Evolutionary conservation across 805 yeast genomes (phyloP).

Genomic region (Hanseniaspora hatyaiensis): DNA sequence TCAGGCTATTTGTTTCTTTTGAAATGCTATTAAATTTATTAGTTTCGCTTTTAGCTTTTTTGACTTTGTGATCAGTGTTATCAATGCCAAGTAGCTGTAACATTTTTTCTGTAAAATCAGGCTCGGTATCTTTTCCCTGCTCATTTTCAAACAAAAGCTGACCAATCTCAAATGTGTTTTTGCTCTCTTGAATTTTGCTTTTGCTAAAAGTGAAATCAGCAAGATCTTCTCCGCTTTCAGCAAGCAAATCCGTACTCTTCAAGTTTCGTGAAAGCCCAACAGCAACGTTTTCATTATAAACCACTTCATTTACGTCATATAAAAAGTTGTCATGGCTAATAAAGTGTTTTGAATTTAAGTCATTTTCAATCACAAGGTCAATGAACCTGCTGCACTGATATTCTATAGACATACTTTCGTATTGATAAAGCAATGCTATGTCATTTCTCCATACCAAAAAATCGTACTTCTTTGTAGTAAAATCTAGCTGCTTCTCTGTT

Average conservation of each 20-base stretch:
- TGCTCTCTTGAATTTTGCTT: not conserved
- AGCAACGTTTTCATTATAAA: not conserved
- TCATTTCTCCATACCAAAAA: conserved; percentile 17
- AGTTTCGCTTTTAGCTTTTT: not conserved
- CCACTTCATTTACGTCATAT: conserved; percentile 30
- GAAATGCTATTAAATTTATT: not conserved
- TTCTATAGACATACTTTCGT: conserved; percentile 7
- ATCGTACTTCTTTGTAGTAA: conserved; percentile 45
- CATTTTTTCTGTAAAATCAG: conserved; percentile 8
- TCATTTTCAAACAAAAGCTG: conserved; percentile 7
- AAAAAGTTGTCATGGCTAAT: conserved; percentile 47
- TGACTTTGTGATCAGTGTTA: not conserved
- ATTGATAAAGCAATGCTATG: not conserved
- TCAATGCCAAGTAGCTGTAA: conserved; percentile 10
- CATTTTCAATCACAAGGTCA: conserved; percentile 46
- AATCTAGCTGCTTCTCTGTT: conserved; percentile 58
- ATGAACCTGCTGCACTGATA: conserved; percentile 42
- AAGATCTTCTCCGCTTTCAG: not conserved
- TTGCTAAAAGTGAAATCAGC: conserved; percentile 7
- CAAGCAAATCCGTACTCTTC: not conserved
- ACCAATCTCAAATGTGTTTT: conserved; percentile 2
- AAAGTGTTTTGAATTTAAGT: conserved; percentile 61
- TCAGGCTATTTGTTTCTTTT: not conserved
- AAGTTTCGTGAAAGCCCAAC: conserved; percentile 1
- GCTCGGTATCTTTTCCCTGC: not conserved